phyloP scores from a whole-genome alignment of 1,284 basidiomycete species.

The Naganishia liquefaciens region DNA sequence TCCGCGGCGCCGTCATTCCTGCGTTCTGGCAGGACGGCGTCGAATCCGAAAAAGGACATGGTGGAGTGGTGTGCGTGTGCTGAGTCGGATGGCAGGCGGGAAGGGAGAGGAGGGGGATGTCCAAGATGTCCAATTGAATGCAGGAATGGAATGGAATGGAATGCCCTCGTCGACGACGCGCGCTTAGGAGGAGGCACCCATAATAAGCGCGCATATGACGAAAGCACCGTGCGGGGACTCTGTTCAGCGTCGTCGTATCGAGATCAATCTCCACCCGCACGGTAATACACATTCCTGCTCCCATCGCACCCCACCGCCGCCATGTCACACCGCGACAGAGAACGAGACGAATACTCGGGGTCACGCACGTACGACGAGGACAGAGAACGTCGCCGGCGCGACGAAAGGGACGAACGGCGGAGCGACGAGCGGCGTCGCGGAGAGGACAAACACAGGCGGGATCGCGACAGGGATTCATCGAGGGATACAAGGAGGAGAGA shows the following conservation, averaged over 20 bases:
- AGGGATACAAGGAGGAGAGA: constrained; percentile 25
- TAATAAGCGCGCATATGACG: too few species aligned
- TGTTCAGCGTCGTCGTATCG: not conserved
- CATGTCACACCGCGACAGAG: constrained; percentile 1
- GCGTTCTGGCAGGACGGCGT: constrained; percentile 48
- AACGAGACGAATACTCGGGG: not conserved
- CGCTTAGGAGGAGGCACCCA: not conserved
- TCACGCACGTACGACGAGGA: not conserved
- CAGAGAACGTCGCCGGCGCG: not conserved
- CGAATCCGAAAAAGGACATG: constrained; percentile 56
- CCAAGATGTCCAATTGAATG: too few species aligned
- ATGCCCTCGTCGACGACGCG: not conserved
- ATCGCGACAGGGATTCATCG: constrained; percentile 21
- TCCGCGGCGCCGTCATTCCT: constrained; percentile 55
- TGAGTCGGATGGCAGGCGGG: not conserved
- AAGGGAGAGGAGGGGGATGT: not conserved
- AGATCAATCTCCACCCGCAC: not conserved
- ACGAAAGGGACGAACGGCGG: constrained; percentile 8
- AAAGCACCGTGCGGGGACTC: too few species aligned
- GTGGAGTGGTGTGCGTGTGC: not conserved
- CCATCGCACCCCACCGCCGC: not conserved
- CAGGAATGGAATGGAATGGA: not conserved
- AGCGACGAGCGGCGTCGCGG: not conserved
- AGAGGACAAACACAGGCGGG: constrained; percentile 6
- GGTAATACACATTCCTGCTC: too few species aligned